Evolutionary conservation across 352 stramenopile species (phyloP).

Genomic region (Phytopythium montanum): DNA sequence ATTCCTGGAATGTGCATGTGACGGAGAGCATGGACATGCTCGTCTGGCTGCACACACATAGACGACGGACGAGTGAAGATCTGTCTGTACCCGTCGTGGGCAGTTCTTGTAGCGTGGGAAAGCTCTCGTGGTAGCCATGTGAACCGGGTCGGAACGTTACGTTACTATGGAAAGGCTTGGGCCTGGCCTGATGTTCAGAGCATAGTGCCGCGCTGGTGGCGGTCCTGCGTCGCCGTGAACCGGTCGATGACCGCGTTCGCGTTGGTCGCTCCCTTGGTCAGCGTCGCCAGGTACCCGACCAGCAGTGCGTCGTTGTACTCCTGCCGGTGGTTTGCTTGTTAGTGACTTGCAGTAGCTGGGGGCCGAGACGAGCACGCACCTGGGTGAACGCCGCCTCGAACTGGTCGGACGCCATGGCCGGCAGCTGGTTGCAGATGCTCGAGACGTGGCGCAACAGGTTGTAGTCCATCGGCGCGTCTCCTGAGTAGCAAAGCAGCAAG

Average conservation of each 20-base stretch:
- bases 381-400: slow-evolving; percentile 75
- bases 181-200: no score
- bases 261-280: slow-evolving; percentile 81
- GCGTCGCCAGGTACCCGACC: slow-evolving; percentile 76
- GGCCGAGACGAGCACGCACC: slow-evolving; percentile 12
- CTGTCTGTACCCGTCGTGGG: background rate
- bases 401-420: slow-evolving; percentile 64
- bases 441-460: slow-evolving; percentile 82
- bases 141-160: background rate
- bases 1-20: background rate
- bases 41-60: no score
- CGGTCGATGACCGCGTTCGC: slow-evolving; percentile 79
- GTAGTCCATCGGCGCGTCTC: slow-evolving; percentile 69
- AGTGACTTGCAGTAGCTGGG: no score
- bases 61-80: background rate
- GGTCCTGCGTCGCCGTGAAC: slow-evolving; percentile 72
- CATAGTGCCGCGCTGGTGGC: slow-evolving; percentile 52
- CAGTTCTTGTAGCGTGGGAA: background rate
- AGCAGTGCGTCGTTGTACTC: slow-evolving; percentile 84
- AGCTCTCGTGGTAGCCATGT: background rate
- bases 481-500: slow-evolving; percentile 7
- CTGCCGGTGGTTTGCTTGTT: slow-evolving; percentile 14
- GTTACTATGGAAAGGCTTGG: no score
- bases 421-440: slow-evolving; percentile 83
- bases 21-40: background rate